Conservation (phyloP, 1,139 yeast genomes). For the Taphrina populina region DNA sequence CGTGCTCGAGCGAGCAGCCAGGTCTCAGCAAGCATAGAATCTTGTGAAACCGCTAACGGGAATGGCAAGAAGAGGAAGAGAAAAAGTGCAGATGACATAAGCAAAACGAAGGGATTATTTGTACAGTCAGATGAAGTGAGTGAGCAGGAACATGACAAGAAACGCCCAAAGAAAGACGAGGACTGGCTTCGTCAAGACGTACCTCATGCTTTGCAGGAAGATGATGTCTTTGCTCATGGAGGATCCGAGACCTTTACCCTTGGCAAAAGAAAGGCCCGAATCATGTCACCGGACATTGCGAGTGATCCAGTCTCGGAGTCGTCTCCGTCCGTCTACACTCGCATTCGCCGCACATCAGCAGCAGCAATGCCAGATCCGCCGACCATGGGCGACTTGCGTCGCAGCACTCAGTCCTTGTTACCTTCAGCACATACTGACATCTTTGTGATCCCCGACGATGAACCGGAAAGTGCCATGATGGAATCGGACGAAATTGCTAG, state of each 20-base stretch:
- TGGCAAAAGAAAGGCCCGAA: constrained; percentile 2
- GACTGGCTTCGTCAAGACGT: too few species aligned
- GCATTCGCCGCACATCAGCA: constrained; percentile 14
- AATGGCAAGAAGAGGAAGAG: too few species aligned
- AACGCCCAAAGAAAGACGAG: too few species aligned
- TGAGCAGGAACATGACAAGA: too few species aligned
- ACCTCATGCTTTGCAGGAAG: neutral
- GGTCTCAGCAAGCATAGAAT: too few species aligned
- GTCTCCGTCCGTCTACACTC: constrained; percentile 25
- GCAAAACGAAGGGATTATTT: too few species aligned
- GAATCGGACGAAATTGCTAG: neutral
- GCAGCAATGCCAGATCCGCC: constrained; percentile 10
- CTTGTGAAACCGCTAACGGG: too few species aligned
- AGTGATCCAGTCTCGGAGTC: constrained; percentile 26
- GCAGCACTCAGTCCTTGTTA: neutral
- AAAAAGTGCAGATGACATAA: too few species aligned
- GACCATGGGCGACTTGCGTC: neutral
- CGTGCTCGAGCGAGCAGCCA: too few species aligned
- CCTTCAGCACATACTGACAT: neutral
- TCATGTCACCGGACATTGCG: constrained; percentile 9
- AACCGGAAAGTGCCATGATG: neutral
- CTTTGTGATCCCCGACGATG: neutral
- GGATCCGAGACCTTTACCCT: neutral
- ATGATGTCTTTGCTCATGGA: constrained; percentile 1
- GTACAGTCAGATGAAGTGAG: too few species aligned